phyloP scores from a whole-genome alignment of 1,284 basidiomycete species.

The Tilletia indica region DNA sequence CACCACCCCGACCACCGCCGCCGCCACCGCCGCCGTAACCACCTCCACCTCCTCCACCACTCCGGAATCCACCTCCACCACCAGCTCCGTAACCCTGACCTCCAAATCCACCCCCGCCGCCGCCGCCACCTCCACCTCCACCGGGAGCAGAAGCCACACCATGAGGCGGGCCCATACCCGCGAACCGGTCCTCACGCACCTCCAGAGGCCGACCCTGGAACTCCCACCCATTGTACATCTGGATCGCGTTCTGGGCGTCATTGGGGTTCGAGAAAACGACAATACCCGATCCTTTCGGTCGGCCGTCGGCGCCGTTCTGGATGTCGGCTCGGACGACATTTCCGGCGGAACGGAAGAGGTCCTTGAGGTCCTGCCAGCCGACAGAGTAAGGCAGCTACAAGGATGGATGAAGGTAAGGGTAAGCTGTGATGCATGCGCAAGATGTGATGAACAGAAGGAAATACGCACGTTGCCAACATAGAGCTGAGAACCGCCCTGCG shows the following conservation, averaged over 20 bases:
- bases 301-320: constrained; percentile 84
- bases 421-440: background rate
- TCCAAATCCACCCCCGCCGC: constrained; percentile 49
- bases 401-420: background rate
- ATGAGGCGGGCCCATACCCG: constrained; percentile 66
- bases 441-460: background rate
- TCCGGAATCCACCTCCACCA: constrained; percentile 65
- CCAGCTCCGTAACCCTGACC: constrained; percentile 69
- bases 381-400: constrained; percentile 72
- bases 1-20: constrained; percentile 58
- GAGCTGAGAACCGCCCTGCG: constrained; percentile 65
- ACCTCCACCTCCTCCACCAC: constrained; percentile 48
- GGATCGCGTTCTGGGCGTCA: constrained; percentile 79
- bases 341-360: constrained; percentile 89
- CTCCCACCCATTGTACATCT: constrained; percentile 49
- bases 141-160: constrained; percentile 46
- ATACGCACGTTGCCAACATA: constrained; percentile 74
- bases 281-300: constrained; percentile 78
- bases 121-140: constrained; percentile 53
- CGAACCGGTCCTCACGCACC: constrained; percentile 70
- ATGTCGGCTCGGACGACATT: constrained; percentile 92
- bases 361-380: constrained; percentile 97
- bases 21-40: constrained; percentile 57
- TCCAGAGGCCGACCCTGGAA: constrained; percentile 44
- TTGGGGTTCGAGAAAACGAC: constrained; percentile 89